A percentile compares a stretch with the other conserved stretches of the same genome.
Conservation (phyloP, 1,284 basidiomycete species). For the Termitomyces sp. region DNA sequence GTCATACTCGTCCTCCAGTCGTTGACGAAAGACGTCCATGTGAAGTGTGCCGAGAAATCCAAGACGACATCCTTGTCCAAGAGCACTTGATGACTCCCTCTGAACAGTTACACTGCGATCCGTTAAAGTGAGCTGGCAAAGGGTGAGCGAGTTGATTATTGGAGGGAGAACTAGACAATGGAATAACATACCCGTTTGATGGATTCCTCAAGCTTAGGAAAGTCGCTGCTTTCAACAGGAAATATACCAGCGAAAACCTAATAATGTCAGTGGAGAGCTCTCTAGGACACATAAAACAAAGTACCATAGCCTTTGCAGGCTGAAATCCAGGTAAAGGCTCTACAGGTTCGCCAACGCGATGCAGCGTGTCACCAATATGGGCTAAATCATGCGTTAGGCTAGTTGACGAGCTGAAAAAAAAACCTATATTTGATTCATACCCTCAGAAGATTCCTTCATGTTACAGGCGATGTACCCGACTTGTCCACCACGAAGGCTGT, state of each 20-base stretch:
- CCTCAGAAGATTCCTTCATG: constrained; percentile 98
- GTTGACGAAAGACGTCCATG: constrained; percentile 95
- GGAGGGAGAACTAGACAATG: neutral
- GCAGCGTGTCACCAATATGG: constrained; percentile 90
- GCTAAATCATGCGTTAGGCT: constrained; percentile 39
- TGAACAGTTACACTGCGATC: constrained; percentile 91
- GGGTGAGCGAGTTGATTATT: neutral
- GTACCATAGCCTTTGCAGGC: constrained; percentile 90
- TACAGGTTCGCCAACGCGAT: constrained; percentile 71
- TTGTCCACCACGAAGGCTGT: constrained; percentile 77
- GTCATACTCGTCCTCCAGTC: constrained; percentile 95
- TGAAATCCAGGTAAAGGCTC: constrained; percentile 91
- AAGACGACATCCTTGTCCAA: constrained; percentile 93
- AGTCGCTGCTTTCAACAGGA: constrained; percentile 89
- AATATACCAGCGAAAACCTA: constrained; percentile 95
- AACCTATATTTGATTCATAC: constrained; percentile 35
- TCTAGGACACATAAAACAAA: neutral
- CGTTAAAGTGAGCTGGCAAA: constrained; percentile 70
- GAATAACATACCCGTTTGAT: constrained; percentile 70
- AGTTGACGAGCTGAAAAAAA: constrained; percentile 11
- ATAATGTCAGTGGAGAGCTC: neutral
- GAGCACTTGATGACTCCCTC: constrained; percentile 87
- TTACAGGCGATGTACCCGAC: constrained; percentile 91
- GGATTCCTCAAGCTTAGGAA: constrained; percentile 92
- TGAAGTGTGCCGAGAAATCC: constrained; percentile 96